Base-by-base conservation (phyloP, 164 flowering plant species). In the Berberis vulgaris region DNA sequence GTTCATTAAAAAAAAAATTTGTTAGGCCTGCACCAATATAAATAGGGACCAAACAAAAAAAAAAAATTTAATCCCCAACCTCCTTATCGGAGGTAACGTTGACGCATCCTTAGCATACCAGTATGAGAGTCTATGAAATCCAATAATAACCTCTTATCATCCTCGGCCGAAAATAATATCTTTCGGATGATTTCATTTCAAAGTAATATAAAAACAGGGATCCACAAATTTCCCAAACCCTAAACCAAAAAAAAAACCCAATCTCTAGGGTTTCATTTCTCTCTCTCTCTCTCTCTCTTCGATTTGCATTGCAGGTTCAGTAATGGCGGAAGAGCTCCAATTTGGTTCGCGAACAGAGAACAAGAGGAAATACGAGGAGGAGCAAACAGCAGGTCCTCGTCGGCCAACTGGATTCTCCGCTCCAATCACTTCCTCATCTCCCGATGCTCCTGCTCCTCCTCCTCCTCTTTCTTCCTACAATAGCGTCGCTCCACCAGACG, bases 311-410 rank as follows among this genome's bases (percentile, higher is more conserved):
- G 26, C 26, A 26, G 26, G 26, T 26, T 26, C 26, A 47, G 43
- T 69, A 26, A 89, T 90, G 97, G 86, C 97, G 53, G 94, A 87
- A 61, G 92, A 86, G 54, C 73, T 79, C 3, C 88, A 83, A 67
- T 87, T 82, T 77, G 70, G 84, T 1, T 71, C 90, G 9, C 72
- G 69, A 44, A 7, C 73, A 2, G 86, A 79, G 60, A 72, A 62
- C 77, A 89, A 89, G 77, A 77, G 98, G 54, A 92, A 92, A 72
- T 87, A 84, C 75, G 96, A 91, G 2, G 88, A 87, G 62, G 73
- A 69, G 39, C 49, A 83, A 9, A 49, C 84, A n/a, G 76, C 81
- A 1, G 66, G 69, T 7, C 62, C 71, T 3, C 88, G 96, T 8
- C 72, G 95, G 39, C 65, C 84, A 8, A 84, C 96, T 1, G 98